These are phyloP conservation scores for Amesomyces nigricolor DNA, from an alignment of 2,329 filamentous ascomycete genomes.

Conservation along the genomic window DNA sequence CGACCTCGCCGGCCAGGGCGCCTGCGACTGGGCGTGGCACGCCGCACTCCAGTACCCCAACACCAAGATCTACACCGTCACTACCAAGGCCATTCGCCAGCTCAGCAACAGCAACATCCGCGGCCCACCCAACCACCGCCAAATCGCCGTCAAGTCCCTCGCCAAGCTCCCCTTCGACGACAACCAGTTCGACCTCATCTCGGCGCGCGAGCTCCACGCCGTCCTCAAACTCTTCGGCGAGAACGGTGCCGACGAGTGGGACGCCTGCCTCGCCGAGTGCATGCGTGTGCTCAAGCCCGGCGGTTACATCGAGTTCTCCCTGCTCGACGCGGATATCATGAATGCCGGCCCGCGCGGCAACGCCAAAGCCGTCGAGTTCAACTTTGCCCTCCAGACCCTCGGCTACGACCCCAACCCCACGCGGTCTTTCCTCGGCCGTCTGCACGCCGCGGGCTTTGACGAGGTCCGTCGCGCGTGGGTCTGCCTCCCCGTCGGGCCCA, in stretches of 20 bases:
- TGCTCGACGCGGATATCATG: conserved; percentile 86
- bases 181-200: conserved; percentile 85
- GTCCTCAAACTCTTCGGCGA: conserved; percentile 69
- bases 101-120: conserved; percentile 68
- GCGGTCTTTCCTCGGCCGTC: conserved; percentile 69
- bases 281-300: conserved; percentile 88
- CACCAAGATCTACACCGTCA: conserved; percentile 81
- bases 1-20: conserved; percentile 77
- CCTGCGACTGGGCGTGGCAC: conserved; percentile 95
- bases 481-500: conserved; percentile 72
- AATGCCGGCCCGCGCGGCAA: conserved; percentile 74
- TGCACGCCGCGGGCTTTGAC: conserved; percentile 71
- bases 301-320: conserved; percentile 83
- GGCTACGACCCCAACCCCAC: conserved; percentile 86
- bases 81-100: conserved; percentile 65
- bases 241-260: conserved; percentile 77
- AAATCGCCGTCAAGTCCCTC: conserved; percentile 69
- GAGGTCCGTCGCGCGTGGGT: conserved; percentile 81
- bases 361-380: conserved; percentile 85
- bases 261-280: conserved; percentile 77
- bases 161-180: conserved; percentile 80
- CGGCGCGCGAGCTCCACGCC: conserved; percentile 78
- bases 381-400: conserved; percentile 79
- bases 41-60: conserved; percentile 80
- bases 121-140: conserved; percentile 81